Evolutionary conservation across 495 filamentous ascomycete species (phyloP).

Genomic region (Parathielavia appendiculata): DNA sequence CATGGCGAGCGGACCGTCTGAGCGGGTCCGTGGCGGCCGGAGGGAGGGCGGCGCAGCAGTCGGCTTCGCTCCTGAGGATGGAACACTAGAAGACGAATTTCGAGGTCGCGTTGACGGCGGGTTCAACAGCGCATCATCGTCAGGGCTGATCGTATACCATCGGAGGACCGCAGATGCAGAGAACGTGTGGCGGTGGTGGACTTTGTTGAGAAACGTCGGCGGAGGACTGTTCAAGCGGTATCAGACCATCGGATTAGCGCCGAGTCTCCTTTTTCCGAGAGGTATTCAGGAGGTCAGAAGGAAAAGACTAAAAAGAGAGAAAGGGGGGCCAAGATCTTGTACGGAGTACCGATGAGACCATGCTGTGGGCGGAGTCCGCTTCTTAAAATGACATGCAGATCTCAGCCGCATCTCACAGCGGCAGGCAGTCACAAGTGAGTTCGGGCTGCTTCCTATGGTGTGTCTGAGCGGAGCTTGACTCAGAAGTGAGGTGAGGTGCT

Average conservation of each 20-base stretch:
- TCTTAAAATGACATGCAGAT: conserved; percentile 24
- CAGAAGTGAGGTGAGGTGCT: neutral
- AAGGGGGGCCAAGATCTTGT: conserved; percentile 8
- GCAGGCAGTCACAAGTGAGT: neutral
- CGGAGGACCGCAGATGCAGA: conserved; percentile 18
- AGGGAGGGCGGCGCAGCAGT: conserved; percentile 13
- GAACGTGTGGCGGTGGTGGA: conserved; percentile 18
- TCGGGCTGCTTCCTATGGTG: conserved; percentile 12
- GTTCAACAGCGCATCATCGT: conserved; percentile 18
- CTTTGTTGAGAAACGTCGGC: conserved; percentile 20
- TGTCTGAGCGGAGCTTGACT: neutral
- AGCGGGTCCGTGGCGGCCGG: conserved; percentile 10
- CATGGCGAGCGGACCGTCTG: conserved; percentile 19
- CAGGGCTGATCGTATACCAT: conserved; percentile 12
- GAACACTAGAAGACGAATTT: conserved; percentile 1
- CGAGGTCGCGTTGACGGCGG: conserved; percentile 11
- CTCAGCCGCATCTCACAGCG: conserved; percentile 8
- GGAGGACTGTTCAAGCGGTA: conserved; percentile 16
- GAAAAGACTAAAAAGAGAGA: conserved; percentile 4
- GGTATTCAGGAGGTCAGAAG: neutral
- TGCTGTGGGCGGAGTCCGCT: conserved; percentile 16
- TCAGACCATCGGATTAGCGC: neutral
- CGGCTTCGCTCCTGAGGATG: conserved; percentile 6
- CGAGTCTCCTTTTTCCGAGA: no score
- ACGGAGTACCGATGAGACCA: neutral